These are phyloP conservation scores for Ascochyta koolunga DNA, from an alignment of 2,329 filamentous ascomycete species.

Conservation along the genomic window DNA sequence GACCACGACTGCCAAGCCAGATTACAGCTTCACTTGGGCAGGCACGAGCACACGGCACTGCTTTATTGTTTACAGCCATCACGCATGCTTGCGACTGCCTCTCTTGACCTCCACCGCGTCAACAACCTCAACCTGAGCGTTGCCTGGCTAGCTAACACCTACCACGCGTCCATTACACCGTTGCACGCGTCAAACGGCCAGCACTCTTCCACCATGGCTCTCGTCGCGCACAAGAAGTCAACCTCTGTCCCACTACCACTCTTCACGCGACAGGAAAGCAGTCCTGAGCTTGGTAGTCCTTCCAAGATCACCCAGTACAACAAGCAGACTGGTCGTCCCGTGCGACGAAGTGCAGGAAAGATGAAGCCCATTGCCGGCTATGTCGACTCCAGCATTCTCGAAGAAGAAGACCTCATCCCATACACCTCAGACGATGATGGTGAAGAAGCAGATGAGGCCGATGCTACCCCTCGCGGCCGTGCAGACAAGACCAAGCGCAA, in stretches of 20 bases:
- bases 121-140: slow-evolving; percentile 3
- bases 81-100: background rate
- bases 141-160: slow-evolving; percentile 8
- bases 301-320: slow-evolving; percentile 44
- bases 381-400: slow-evolving; percentile 48
- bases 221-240: background rate
- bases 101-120: background rate
- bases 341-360: slow-evolving; percentile 50
- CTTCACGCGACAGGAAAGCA: slow-evolving; percentile 16
- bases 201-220: slow-evolving; percentile 12
- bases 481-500: slow-evolving; percentile 34
- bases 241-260: slow-evolving; percentile 1
- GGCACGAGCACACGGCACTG: slow-evolving; percentile 3
- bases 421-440: slow-evolving; percentile 35
- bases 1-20: slow-evolving; percentile 15
- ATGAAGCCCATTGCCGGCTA: slow-evolving; percentile 46
- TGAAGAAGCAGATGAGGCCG: slow-evolving; percentile 34
- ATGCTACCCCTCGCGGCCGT: slow-evolving; percentile 18
- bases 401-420: slow-evolving; percentile 39
- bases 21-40: slow-evolving; percentile 1
- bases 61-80: background rate
- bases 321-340: slow-evolving; percentile 50
- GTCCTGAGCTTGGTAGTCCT: slow-evolving; percentile 40
- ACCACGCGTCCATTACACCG: slow-evolving; percentile 11
- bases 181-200: slow-evolving; percentile 7